Base-by-base conservation (phyloP, 192 early-diverging fungal genomes). In the Linderina pennispora region DNA sequence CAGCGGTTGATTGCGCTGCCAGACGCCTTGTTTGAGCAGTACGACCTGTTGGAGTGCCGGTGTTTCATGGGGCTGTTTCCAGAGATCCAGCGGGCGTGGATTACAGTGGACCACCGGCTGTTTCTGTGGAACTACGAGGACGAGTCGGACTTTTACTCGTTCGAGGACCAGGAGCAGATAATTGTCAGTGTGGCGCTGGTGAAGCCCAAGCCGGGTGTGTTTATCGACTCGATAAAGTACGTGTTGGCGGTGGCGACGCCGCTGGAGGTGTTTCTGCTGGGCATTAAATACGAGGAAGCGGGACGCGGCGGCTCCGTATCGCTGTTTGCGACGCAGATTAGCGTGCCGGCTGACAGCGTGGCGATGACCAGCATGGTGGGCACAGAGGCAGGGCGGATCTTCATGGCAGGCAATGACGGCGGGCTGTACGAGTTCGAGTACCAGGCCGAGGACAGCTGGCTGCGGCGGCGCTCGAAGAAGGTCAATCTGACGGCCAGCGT, bases 121-220 rank as follows among this genome's bases (percentile, higher is more conserved):
- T 94, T 87, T 53, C 61, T 98, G 25, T 94, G 91, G 92, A 89
- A 98, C 62, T 96, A 91, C 60, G 77, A 81, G 32, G 80, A 87
- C 19, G 79, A 81, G 77, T 78, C 62, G 0, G 70, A 83, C 40
- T 80, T 84, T 49, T 79, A 82, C 48, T 66, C 81, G 28, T 90
- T 83, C 50, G 86, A 90, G 45, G 91, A 93, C 34, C 86, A 90
- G 65, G 89, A 91, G 45, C 86, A 92, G 51, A 74, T 92, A 40
- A 94, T 98, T 52, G 79, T 88, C 17, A 85, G 77, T 40, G 89
- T 92, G 10, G 91, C 74, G 6, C 61, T 94, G 22, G 91, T 90
- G 2, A 79, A 74, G 40, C 89, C 95, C 9, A 66, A 80, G 34
- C 44, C 62, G 40, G 89, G 85, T 17, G 81, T 94, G 9, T 94